Conservation (phyloP, 2,329 filamentous ascomycete species). For the Rosellinia necatrix region DNA sequence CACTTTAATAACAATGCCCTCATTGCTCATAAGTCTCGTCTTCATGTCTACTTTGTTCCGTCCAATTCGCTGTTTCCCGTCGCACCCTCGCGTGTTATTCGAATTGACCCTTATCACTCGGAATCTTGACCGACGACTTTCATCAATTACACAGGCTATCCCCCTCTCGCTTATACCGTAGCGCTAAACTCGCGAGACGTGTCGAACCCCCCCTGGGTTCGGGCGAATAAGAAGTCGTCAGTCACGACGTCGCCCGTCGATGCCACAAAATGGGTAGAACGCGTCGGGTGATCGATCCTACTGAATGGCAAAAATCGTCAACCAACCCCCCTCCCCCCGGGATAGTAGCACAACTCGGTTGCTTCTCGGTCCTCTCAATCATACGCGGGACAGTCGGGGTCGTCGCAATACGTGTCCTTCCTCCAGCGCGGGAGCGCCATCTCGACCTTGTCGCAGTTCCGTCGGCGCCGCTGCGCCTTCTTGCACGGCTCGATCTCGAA, state of each 20-base stretch:
- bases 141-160: no score
- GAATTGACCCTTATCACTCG: no score
- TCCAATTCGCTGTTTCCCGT: no score
- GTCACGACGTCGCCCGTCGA: not conserved
- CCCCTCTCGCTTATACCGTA: not conserved
- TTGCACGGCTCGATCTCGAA: conserved; percentile 32
- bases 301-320: no score
- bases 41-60: not conserved
- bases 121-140: no score
- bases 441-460: conserved; percentile 30
- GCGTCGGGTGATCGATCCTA: no score
- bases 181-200: not conserved
- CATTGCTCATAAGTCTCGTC: not conserved
- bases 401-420: conserved; percentile 34
- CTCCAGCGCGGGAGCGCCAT: conserved; percentile 34
- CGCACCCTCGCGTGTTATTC: no score
- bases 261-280: no score
- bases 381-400: conserved; percentile 34
- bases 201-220: no score
- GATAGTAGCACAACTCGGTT: no score
- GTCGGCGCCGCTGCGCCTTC: conserved; percentile 23
- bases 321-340: no score
- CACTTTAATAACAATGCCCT: not conserved
- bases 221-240: no score
- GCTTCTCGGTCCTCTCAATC: not conserved